Evolutionary conservation across 2,329 filamentous ascomycete genomes (phyloP).

Genomic region (Penicillium brevicompactum): DNA sequence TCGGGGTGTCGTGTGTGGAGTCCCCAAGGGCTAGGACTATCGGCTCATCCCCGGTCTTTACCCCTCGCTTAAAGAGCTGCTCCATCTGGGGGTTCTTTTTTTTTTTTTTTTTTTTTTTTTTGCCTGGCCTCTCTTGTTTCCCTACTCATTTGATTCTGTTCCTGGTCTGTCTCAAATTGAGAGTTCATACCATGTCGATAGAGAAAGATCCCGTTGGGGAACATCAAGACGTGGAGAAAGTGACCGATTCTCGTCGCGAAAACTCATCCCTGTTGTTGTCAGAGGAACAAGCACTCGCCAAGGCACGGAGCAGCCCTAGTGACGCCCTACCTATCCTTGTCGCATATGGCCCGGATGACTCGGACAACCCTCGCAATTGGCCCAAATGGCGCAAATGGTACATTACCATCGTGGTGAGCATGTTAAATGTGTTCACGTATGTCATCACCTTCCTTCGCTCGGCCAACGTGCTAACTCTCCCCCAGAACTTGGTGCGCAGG

Average conservation of each 20-base stretch:
- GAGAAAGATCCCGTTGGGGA: background rate
- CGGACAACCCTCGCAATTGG: constrained; percentile 46
- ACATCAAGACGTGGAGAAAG: constrained; percentile 16
- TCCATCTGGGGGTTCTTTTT: background rate
- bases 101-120: background rate
- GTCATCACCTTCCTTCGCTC: background rate
- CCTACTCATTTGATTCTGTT: background rate
- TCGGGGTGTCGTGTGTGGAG: background rate
- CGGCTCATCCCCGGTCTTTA: too few species aligned
- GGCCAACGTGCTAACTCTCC: background rate
- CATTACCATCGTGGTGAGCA: constrained; percentile 43
- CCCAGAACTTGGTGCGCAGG: constrained; percentile 29
- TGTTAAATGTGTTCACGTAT: constrained; percentile 36
- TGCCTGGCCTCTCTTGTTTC: background rate
- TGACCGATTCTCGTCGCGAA: constrained; percentile 14
- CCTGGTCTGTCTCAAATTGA: background rate
- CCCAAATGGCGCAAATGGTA: constrained; percentile 44
- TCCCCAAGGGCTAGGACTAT: background rate
- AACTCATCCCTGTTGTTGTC: constrained; percentile 18
- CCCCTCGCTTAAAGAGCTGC: background rate
- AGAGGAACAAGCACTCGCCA: constrained; percentile 28
- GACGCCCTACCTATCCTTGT: constrained; percentile 27
- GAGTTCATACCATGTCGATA: background rate
- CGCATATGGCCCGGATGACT: constrained; percentile 21
- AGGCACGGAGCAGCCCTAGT: constrained; percentile 25